phyloP scores from a whole-genome alignment of 805 yeast species.

The Maudiozyma pseudohumilis region DNA sequence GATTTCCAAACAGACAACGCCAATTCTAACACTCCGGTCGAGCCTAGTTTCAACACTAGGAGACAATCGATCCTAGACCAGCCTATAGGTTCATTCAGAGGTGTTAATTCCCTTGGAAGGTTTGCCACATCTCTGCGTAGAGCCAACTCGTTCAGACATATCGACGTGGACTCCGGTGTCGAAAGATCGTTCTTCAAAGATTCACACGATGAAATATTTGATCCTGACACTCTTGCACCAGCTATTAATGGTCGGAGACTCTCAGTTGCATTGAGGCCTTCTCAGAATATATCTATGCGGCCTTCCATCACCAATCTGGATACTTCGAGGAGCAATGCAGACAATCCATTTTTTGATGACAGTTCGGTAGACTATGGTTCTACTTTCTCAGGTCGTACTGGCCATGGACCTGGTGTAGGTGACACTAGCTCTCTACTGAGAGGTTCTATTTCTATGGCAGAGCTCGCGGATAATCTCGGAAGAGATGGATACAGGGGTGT shows the following conservation, averaged over 20 bases:
- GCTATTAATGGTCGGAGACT: constrained; percentile 52
- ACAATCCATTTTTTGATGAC: constrained; percentile 7
- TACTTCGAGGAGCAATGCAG: constrained; percentile 4
- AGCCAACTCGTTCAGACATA: constrained; percentile 63
- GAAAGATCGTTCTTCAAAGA: constrained; percentile 55
- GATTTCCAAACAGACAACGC: constrained; percentile 5
- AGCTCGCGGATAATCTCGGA: constrained; percentile 31
- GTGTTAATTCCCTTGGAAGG: constrained; percentile 59
- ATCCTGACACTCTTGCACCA: constrained; percentile 61
- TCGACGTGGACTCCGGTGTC: constrained; percentile 33
- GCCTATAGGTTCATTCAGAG: constrained; percentile 51
- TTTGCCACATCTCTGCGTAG: constrained; percentile 73
- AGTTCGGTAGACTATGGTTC: constrained; percentile 34
- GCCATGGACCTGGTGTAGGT: not conserved
- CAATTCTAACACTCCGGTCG: not conserved
- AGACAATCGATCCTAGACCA: constrained; percentile 34
- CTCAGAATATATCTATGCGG: constrained; percentile 10
- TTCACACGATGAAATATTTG: constrained; percentile 53
- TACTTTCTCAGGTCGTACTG: constrained; percentile 8
- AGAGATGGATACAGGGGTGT: constrained; percentile 25
- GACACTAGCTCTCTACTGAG: constrained; percentile 21
- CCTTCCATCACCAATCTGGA: constrained; percentile 21
- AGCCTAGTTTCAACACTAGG: constrained; percentile 13
- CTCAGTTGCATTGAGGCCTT: constrained; percentile 30
- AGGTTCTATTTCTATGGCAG: constrained; percentile 37